These are phyloP conservation scores for Exutisphaerella laricina DNA, from an alignment of 2,329 filamentous ascomycete species.

Conservation along the genomic window DNA sequence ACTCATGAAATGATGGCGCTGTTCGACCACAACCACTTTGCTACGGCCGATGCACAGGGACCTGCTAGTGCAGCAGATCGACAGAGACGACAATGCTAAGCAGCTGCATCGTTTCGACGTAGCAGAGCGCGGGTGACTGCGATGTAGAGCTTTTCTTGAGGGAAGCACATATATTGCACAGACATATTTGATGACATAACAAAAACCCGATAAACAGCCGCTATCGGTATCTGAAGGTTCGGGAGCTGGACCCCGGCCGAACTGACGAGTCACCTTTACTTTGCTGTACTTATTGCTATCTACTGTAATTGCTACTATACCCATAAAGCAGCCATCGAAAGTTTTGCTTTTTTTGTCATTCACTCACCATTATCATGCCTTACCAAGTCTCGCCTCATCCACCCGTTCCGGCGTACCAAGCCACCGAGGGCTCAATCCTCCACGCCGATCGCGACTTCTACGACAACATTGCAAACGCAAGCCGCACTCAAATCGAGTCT, in stretches of 20 bases:
- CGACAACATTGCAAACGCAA: conserved; percentile 21
- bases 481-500: conserved; percentile 21
- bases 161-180: background rate
- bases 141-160: too few species aligned
- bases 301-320: background rate
- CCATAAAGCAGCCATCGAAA: too few species aligned
- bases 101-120: too few species aligned
- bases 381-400: conserved; percentile 11
- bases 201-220: conserved; percentile 1
- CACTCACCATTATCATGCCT: conserved; percentile 3
- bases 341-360: background rate
- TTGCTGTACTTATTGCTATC: background rate
- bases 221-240: conserved; percentile 6
- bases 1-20: conserved; percentile 22
- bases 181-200: conserved; percentile 9
- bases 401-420: conserved; percentile 31
- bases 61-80: conserved; percentile 3
- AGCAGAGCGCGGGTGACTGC: too few species aligned
- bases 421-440: conserved; percentile 28
- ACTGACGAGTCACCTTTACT: too few species aligned
- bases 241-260: background rate
- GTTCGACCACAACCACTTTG: conserved; percentile 18
- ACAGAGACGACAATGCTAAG: conserved; percentile 5
- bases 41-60: conserved; percentile 8
- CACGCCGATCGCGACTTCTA: conserved; percentile 29